Evolutionary conservation across 2,329 filamentous ascomycete species (phyloP).

Genomic region (Aspergillus terreus): DNA sequence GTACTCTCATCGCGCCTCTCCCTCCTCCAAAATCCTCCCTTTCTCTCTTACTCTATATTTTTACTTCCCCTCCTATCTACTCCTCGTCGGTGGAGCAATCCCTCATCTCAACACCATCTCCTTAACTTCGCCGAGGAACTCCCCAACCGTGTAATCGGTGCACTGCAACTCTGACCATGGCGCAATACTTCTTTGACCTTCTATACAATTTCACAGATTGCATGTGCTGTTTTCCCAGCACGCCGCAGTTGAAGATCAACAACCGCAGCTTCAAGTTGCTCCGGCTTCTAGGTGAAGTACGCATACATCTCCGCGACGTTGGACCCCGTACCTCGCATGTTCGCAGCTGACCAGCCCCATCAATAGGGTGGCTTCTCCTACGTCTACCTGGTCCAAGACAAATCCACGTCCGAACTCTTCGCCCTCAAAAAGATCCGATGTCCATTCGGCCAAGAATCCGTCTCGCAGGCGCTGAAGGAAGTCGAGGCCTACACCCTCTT

Average conservation of each 20-base stretch:
- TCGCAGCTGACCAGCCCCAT: neutral
- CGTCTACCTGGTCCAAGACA: conserved; percentile 97
- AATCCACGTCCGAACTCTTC: conserved; percentile 74
- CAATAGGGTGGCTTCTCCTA: conserved; percentile 90
- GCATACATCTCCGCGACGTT: conserved; percentile 13
- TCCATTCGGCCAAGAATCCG: conserved; percentile 94
- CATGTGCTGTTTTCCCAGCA: conserved; percentile 92
- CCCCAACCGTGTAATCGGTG: conserved; percentile 12
- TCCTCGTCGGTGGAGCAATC: neutral
- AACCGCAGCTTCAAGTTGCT: conserved; percentile 92
- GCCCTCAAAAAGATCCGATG: conserved; percentile 98
- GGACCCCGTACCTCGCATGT: neutral
- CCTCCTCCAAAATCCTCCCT: neutral
- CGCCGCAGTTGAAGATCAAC: conserved; percentile 93
- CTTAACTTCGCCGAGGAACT: neutral
- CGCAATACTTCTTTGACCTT: conserved; percentile 80
- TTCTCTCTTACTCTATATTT: neutral
- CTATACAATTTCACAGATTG: conserved; percentile 91
- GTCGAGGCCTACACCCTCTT: conserved; percentile 96
- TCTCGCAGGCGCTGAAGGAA: conserved; percentile 91
- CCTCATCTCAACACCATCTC: neutral
- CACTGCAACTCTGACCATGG: conserved; percentile 50
- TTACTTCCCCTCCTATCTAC: neutral
- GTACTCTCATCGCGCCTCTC: neutral
- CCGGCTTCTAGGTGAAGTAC: conserved; percentile 84